phyloP scores from a whole-genome alignment of 1,284 basidiomycete genomes.

The Cutaneotrichosporon cavernicola region DNA sequence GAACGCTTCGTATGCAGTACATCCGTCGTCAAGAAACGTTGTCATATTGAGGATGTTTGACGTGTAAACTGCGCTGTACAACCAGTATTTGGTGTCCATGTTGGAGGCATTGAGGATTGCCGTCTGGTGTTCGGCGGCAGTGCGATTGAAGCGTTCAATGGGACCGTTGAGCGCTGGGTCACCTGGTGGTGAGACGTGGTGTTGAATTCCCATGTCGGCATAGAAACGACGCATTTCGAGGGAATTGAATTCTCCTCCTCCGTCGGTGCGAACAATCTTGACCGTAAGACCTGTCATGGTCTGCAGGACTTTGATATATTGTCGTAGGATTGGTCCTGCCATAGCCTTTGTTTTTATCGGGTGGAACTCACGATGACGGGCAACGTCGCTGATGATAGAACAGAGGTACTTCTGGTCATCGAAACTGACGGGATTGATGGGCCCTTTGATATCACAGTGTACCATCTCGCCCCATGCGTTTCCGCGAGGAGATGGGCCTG shows the following conservation, averaged over 20 bases:
- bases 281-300: background rate
- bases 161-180: conserved; percentile 42
- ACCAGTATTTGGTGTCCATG: conserved; percentile 20
- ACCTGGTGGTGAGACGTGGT: conserved; percentile 20
- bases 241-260: conserved; percentile 9
- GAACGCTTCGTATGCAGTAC: conserved; percentile 9
- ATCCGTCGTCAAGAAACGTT: conserved; percentile 10
- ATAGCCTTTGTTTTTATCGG: background rate
- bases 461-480: conserved; percentile 4
- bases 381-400: conserved; percentile 5
- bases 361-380: background rate
- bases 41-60: conserved; percentile 19
- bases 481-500: background rate
- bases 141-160: conserved; percentile 37
- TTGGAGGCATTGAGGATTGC: conserved; percentile 13
- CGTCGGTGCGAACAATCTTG: conserved; percentile 11
- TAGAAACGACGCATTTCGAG: background rate
- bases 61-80: conserved; percentile 14
- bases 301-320: conserved; percentile 1
- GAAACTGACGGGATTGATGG: background rate
- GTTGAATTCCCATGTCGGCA: conserved; percentile 5
- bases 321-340: background rate
- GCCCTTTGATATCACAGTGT: conserved; percentile 15
- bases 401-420: background rate
- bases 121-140: conserved; percentile 27